Percentiles rank a stretch among this genome's conserved stretches.
These are phyloP conservation scores for Fusarium pseudoanthophilum DNA, from an alignment of 2,329 filamentous ascomycete genomes.

Conservation along the genomic window DNA sequence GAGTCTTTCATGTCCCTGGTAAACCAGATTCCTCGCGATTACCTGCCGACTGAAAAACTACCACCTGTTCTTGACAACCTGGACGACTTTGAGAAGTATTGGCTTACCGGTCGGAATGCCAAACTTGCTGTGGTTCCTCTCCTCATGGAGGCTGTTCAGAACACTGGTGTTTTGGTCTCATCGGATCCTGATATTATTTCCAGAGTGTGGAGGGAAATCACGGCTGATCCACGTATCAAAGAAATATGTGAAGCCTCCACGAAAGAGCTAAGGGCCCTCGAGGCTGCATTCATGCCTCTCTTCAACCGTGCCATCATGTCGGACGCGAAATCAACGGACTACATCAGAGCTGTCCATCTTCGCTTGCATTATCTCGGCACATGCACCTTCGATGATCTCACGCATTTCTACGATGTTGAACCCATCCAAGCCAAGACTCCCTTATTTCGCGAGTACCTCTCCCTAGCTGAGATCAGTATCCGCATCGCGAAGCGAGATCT, in stretches of 20 bases:
- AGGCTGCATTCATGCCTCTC: slow-evolving; percentile 48
- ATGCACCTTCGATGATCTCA: slow-evolving; percentile 45
- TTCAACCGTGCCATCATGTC: slow-evolving; percentile 47
- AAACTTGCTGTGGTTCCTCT: slow-evolving; percentile 19
- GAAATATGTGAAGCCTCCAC: slow-evolving; percentile 21
- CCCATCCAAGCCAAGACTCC: slow-evolving; percentile 40
- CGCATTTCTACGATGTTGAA: slow-evolving; percentile 40
- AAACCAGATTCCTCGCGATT: slow-evolving; percentile 10
- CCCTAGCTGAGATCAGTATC: slow-evolving; percentile 45
- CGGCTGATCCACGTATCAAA: slow-evolving; percentile 14
- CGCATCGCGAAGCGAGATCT: slow-evolving; percentile 17
- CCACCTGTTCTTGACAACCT: slow-evolving; percentile 22
- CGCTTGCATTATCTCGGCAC: slow-evolving; percentile 45
- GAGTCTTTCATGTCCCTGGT: slow-evolving; percentile 34
- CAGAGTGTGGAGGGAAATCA: slow-evolving; percentile 9
- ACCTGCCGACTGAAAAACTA: background rate
- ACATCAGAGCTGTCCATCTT: slow-evolving; percentile 49
- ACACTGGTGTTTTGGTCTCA: slow-evolving; percentile 3
- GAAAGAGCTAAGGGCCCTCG: slow-evolving; percentile 30
- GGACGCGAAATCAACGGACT: slow-evolving; percentile 41
- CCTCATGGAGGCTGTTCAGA: slow-evolving; percentile 15
- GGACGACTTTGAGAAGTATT: slow-evolving; percentile 39
- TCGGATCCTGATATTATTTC: slow-evolving; percentile 6
- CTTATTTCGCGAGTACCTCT: slow-evolving; percentile 49
- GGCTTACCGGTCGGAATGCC: slow-evolving; percentile 1